Percentiles rank a stretch among this genome's conserved stretches.
phyloP scores from a whole-genome alignment of 257 asterid genomes.

The Solanum virginianum region DNA sequence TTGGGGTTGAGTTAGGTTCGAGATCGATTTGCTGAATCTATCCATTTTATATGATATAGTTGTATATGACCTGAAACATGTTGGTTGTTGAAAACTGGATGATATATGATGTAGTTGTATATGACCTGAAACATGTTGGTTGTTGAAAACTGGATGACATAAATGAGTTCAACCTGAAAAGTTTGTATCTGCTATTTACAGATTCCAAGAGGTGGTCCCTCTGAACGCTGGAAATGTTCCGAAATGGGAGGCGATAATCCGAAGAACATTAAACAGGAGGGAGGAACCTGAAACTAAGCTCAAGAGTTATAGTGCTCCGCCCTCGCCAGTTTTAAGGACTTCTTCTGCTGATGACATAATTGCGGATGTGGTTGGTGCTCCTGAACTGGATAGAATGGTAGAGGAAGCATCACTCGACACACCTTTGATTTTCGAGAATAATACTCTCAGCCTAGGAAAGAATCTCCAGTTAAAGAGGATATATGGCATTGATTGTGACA shows the following conservation, averaged over 20 bases:
- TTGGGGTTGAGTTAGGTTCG: background rate
- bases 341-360: slow-evolving; percentile 66
- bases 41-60: background rate
- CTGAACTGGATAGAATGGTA: slow-evolving; percentile 21
- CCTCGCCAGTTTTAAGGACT: slow-evolving; percentile 72
- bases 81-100: background rate
- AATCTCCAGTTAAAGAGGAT: slow-evolving; percentile 17
- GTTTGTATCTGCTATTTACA: slow-evolving; percentile 9
- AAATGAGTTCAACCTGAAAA: background rate
- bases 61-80: background rate
- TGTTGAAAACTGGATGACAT: background rate
- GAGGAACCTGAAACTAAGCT: slow-evolving; percentile 33
- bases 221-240: slow-evolving; percentile 80
- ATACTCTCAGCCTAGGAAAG: slow-evolving; percentile 2
- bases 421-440: slow-evolving; percentile 2
- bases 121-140: background rate
- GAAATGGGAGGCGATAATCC: slow-evolving; percentile 77
- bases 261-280: slow-evolving; percentile 53
- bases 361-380: slow-evolving; percentile 35
- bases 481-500: slow-evolving; percentile 12
- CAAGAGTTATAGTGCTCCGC: slow-evolving; percentile 84
- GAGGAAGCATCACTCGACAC: slow-evolving; percentile 14
- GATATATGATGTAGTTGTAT: background rate
- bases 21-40: background rate
- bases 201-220: slow-evolving; percentile 95